phyloP scores from a whole-genome alignment of 2,329 filamentous ascomycete species.

The Pseudopithomyces chartarum region DNA sequence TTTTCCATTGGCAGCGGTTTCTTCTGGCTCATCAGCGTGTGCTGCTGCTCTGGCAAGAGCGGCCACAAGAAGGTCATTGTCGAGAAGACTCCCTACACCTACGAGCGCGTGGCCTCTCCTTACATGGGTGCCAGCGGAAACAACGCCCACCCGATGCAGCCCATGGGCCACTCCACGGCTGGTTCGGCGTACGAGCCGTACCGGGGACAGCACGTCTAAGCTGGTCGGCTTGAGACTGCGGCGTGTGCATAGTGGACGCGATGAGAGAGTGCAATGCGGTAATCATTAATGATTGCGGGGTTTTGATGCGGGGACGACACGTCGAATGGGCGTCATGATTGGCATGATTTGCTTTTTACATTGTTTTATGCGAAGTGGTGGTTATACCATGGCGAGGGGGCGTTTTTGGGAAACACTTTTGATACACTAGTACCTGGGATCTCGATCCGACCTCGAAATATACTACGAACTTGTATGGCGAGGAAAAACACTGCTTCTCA shows the following conservation, averaged over 20 bases:
- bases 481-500: too few relatives aligned
- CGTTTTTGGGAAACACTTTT: not conserved
- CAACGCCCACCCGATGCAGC: slow-evolving; percentile 17
- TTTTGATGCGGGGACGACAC: not conserved
- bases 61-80: slow-evolving; percentile 53
- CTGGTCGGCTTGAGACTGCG: not conserved
- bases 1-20: slow-evolving; percentile 76
- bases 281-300: slow-evolving; percentile 2
- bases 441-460: not conserved
- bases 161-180: slow-evolving; percentile 22
- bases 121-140: slow-evolving; percentile 43
- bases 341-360: not conserved
- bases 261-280: not conserved
- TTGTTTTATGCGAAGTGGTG: not conserved
- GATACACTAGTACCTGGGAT: not conserved
- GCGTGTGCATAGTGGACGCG: not conserved
- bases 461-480: not conserved
- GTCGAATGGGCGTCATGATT: not conserved
- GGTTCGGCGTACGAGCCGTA: slow-evolving; percentile 51
- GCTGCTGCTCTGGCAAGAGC: slow-evolving; percentile 81
- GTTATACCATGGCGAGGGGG: not conserved
- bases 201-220: slow-evolving; percentile 38
- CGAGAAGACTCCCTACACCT: slow-evolving; percentile 66
- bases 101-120: slow-evolving; percentile 58
- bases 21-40: slow-evolving; percentile 91